These are phyloP conservation scores for Flaveria floridana DNA, from an alignment of 140 eudicot genomes.

Conservation along the genomic window DNA sequence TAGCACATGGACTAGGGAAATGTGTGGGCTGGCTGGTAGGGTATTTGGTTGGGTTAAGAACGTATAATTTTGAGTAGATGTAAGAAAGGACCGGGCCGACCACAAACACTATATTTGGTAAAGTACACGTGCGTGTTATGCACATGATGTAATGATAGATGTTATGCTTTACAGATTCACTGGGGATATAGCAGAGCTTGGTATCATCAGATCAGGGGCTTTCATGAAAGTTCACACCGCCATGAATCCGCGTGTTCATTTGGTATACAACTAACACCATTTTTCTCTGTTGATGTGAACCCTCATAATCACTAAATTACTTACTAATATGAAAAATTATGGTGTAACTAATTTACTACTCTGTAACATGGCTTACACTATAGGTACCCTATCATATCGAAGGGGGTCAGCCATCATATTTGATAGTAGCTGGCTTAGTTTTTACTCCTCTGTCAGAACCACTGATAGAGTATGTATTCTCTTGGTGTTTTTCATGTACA, in stretches of 20 bases:
- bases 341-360: neutral
- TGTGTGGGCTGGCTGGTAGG: neutral
- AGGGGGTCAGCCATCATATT: constrained; percentile 86
- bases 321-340: constrained; percentile 10
- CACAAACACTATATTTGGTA: constrained; percentile 7
- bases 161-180: constrained; percentile 57
- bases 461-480: constrained; percentile 72
- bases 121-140: neutral
- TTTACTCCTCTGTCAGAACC: constrained; percentile 95
- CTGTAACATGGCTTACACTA: constrained; percentile 24
- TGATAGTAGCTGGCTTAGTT: constrained; percentile 92
- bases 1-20: constrained; percentile 10
- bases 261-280: constrained; percentile 49
- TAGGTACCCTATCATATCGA: constrained; percentile 95
- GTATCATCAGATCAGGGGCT: constrained; percentile 77
- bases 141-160: neutral
- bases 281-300: constrained; percentile 12
- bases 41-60: neutral
- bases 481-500: neutral
- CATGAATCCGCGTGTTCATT: constrained; percentile 65
- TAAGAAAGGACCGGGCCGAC: neutral
- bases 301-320: neutral
- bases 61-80: neutral
- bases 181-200: constrained; percentile 83
- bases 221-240: constrained; percentile 74